phyloP scores from a whole-genome alignment of 352 stramenopile species.

The Phytopythium helicoides region DNA sequence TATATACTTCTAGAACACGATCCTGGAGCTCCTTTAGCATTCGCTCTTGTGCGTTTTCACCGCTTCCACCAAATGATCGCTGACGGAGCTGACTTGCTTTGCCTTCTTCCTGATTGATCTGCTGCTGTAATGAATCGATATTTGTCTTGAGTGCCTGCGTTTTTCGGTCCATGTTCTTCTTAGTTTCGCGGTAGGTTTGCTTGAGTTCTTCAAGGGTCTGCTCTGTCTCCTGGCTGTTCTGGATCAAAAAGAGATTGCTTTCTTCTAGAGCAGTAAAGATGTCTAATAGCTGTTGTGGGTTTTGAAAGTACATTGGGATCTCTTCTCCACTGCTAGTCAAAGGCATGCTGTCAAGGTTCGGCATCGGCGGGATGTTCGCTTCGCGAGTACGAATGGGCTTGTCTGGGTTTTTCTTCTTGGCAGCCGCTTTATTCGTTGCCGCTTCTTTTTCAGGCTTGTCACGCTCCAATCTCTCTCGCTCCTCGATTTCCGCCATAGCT shows the following conservation, averaged over 20 bases:
- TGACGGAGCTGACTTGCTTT: slow-evolving; percentile 77
- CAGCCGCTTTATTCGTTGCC: slow-evolving; percentile 22
- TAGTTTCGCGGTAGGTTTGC: slow-evolving; percentile 89
- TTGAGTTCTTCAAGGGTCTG: slow-evolving; percentile 94
- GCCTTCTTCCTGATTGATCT: slow-evolving; percentile 84
- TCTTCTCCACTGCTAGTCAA: slow-evolving; percentile 87
- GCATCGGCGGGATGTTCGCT: slow-evolving; percentile 51
- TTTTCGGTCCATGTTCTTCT: slow-evolving; percentile 88
- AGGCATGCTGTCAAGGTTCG: slow-evolving; percentile 61
- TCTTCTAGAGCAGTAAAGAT: slow-evolving; percentile 94
- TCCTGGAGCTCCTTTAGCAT: slow-evolving; percentile 90
- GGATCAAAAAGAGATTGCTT: slow-evolving; percentile 95
- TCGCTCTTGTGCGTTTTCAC: slow-evolving; percentile 86
- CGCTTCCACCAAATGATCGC: slow-evolving; percentile 62
- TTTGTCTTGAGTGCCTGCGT: slow-evolving; percentile 83
- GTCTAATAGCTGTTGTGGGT: slow-evolving; percentile 91
- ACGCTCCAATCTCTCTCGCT: slow-evolving; percentile 50
- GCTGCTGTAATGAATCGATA: slow-evolving; percentile 87
- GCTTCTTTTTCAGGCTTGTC: slow-evolving; percentile 63
- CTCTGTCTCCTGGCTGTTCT: slow-evolving; percentile 95
- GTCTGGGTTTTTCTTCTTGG: slow-evolving; percentile 55
- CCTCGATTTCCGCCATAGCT: slow-evolving; percentile 62
- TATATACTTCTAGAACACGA: slow-evolving; percentile 89
- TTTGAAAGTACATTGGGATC: slow-evolving; percentile 94
- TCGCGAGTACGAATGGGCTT: slow-evolving; percentile 43